Evolutionary conservation across 441 rosid genomes (phyloP), one percentile per base, ranked within the genome.

Genomic region (Gossypium trilobum): DNA sequence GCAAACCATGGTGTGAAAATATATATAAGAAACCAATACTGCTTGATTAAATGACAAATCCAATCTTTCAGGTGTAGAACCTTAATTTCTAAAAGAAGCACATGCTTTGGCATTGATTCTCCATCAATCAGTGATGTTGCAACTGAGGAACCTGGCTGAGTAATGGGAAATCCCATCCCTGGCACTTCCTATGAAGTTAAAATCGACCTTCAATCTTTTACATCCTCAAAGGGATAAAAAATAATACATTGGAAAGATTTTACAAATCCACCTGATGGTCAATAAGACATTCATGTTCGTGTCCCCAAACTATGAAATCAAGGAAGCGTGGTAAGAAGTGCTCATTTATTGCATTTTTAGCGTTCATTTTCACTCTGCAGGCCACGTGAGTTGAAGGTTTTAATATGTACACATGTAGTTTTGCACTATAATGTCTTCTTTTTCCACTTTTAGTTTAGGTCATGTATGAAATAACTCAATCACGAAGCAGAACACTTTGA

Each of bases 81-180:
- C 98, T 91, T 95, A 79, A 95, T 89, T 88, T 92, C 99, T 66
- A 95, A 85, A 74, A 92, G 95, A 80, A 95, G 93, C 70, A 91
- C 95, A 79, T 95, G 99, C 80, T 95, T 95, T 57, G 92, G 99
- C 84, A 89, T 95, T 74, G 99, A 91, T 79, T 95, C 99, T 72
- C 99, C 99, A 80, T 92, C 97, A 78, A 95, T 95, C 56, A 95
- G 86, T 59, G 99, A 95, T 2, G 99, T 95, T 59, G 99, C 99
- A 70, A 95, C 86, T 25, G 99, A 95, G 75, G 99, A 95, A 72
- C 99, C 97, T 16, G 99, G 97, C 82, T 92, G 99, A 17, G 97
- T 92, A 73, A 95, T 84, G 84, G 92, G 97, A 80, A 95, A 95
- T 72, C 99, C 97, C 97, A 95, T 90, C 66, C 99, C 99, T n/a